phyloP scores from a whole-genome alignment of 2,329 filamentous ascomycete species.

The Fusarium oxysporum region DNA sequence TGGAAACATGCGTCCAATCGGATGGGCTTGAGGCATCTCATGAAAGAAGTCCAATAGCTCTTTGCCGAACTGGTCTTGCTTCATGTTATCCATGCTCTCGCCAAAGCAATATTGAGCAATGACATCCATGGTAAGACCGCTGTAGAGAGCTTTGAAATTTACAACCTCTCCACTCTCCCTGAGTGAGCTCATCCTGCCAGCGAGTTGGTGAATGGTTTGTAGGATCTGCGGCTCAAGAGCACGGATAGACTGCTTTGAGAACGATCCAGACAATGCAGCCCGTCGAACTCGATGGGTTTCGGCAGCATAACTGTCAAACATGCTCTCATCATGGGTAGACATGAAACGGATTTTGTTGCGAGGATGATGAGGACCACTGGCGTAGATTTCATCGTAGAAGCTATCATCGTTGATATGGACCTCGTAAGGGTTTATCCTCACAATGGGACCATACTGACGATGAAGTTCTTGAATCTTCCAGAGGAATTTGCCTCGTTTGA shows the following conservation, averaged over 20 bases:
- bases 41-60: constrained; percentile 1
- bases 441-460: background rate
- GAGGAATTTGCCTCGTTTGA: background rate
- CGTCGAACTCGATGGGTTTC: background rate
- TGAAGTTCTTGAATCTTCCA: background rate
- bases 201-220: background rate
- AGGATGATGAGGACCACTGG: background rate
- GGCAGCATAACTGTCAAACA: constrained; percentile 2
- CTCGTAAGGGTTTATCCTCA: background rate
- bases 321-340: constrained; percentile 6
- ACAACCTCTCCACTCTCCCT: background rate
- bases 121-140: background rate
- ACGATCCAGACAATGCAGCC: background rate
- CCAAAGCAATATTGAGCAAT: constrained; percentile 1
- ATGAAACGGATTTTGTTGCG: constrained; percentile 2
- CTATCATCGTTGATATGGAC: background rate
- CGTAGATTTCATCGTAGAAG: constrained; percentile 3
- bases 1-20: background rate
- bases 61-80: constrained; percentile 1
- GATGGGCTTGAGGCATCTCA: constrained; percentile 10
- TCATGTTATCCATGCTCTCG: constrained; percentile 6
- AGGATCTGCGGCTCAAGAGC: background rate
- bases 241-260: constrained; percentile 5
- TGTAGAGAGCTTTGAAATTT: background rate
- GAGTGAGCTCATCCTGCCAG: background rate